Percentiles rank a stretch among this genome's conserved stretches.
Evolutionary conservation across 805 yeast genomes (phyloP).

Genomic region (Candida dajiaensis): DNA sequence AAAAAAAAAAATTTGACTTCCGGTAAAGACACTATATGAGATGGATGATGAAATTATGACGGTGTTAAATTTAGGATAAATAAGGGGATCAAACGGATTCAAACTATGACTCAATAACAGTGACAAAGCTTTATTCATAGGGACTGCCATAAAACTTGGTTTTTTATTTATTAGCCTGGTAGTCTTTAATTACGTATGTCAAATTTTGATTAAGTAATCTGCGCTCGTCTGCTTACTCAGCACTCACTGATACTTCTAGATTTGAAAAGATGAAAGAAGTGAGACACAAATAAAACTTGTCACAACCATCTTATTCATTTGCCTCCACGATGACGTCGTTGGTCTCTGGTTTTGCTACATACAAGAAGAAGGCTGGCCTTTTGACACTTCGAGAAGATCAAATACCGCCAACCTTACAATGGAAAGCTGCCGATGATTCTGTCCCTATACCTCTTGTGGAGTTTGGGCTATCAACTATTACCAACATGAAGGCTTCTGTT

Average conservation of each 20-base stretch:
- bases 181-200: too few species aligned
- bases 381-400: conserved; percentile 50
- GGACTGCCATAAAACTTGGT: too few species aligned
- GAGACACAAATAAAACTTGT: background rate
- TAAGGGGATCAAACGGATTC: too few species aligned
- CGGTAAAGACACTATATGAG: background rate
- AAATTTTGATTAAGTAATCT: background rate
- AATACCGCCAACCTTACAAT: conserved; percentile 46
- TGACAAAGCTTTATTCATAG: too few species aligned
- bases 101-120: too few species aligned
- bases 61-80: too few species aligned
- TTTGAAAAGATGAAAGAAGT: background rate
- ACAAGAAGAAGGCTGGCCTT: conserved; percentile 51
- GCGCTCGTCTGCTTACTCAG: background rate
- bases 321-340: conserved; percentile 25
- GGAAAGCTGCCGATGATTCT: conserved; percentile 52
- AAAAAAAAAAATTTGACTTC: background rate
- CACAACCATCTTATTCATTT: background rate
- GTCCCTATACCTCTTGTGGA: conserved; percentile 35
- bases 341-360: conserved; percentile 47
- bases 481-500: conserved; percentile 62
- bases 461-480: conserved; percentile 36
- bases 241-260: background rate
- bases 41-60: background rate
- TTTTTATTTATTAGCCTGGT: too few species aligned